Percentiles rank a stretch among this genome's conserved stretches.
Evolutionary conservation across 768 basidiomycete species (phyloP).

Genomic region (Suillus luteus): DNA sequence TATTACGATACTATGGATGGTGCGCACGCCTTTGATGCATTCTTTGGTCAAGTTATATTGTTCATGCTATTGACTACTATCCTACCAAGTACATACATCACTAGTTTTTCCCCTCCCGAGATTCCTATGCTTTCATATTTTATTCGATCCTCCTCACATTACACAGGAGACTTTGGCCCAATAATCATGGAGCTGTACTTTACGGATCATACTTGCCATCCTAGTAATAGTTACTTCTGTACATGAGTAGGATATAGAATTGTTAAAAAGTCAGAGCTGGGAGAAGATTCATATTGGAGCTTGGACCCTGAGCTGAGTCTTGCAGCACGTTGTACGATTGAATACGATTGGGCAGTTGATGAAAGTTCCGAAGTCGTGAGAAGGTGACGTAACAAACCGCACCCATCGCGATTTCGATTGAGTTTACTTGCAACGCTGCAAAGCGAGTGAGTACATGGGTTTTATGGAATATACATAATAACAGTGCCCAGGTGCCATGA

Average conservation of each 20-base stretch:
- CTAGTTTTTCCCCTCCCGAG: neutral
- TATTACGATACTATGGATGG: neutral
- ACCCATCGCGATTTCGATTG: conserved; percentile 8
- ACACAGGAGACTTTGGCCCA: conserved; percentile 15
- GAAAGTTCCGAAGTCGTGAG: conserved; percentile 2
- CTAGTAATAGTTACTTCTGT: conserved; percentile 8
- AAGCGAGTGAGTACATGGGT: conserved; percentile 1
- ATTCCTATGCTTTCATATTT: conserved; percentile 30
- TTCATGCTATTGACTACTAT: conserved; percentile 12
- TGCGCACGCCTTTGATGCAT: conserved; percentile 1
- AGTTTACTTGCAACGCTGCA: neutral
- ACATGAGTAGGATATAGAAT: conserved; percentile 2
- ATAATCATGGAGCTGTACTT: conserved; percentile 17
- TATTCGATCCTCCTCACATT: conserved; percentile 22
- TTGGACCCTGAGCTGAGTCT: neutral
- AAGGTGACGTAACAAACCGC: conserved; percentile 6
- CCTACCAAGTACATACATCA: conserved; percentile 14
- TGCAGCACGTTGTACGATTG: too few species aligned
- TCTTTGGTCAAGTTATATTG: conserved; percentile 6
- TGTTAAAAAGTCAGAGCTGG: neutral
- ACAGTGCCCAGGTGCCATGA: neutral
- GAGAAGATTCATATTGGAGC: neutral
- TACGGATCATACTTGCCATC: conserved; percentile 7
- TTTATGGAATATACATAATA: neutral
- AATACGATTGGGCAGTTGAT: neutral